Evolutionary conservation across 1,284 basidiomycete species (phyloP).

Genomic region (Moesziomyces sp.): DNA sequence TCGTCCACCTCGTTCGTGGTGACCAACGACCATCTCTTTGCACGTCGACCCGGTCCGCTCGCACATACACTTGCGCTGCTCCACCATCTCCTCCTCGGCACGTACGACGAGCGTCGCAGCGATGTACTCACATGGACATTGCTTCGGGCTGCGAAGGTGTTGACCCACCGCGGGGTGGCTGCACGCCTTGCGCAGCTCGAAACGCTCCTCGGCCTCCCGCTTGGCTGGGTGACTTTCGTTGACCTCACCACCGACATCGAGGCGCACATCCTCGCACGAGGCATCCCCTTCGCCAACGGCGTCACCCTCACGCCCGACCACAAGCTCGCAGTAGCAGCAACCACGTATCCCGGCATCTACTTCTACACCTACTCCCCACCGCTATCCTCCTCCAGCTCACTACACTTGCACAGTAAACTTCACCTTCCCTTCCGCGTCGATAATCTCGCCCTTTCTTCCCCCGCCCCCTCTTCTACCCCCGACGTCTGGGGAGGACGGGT

Average conservation of each 20-base stretch:
- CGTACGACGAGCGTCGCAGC: too few species aligned
- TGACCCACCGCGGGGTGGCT: constrained; percentile 1
- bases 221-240: constrained; percentile 71
- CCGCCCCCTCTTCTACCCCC: not conserved
- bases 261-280: constrained; percentile 69
- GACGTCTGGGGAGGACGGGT: constrained; percentile 56
- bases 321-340: constrained; percentile 73
- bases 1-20: constrained; percentile 76
- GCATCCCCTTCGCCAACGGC: constrained; percentile 77
- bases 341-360: constrained; percentile 70
- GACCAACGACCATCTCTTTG: constrained; percentile 77
- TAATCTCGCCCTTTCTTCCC: constrained; percentile 73
- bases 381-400: constrained; percentile 1
- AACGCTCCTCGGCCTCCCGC: constrained; percentile 73
- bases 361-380: constrained; percentile 72
- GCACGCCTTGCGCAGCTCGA: constrained; percentile 71
- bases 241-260: constrained; percentile 19
- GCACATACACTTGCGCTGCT: constrained; percentile 14
- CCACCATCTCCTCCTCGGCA: not conserved
- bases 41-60: constrained; percentile 70
- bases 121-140: not conserved
- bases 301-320: constrained; percentile 73
- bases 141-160: not conserved
- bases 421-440: constrained; percentile 74
- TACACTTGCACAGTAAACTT: constrained; percentile 68